Conservation (phyloP, 2,329 filamentous ascomycete genomes). For the Verticillium tricorpus region DNA sequence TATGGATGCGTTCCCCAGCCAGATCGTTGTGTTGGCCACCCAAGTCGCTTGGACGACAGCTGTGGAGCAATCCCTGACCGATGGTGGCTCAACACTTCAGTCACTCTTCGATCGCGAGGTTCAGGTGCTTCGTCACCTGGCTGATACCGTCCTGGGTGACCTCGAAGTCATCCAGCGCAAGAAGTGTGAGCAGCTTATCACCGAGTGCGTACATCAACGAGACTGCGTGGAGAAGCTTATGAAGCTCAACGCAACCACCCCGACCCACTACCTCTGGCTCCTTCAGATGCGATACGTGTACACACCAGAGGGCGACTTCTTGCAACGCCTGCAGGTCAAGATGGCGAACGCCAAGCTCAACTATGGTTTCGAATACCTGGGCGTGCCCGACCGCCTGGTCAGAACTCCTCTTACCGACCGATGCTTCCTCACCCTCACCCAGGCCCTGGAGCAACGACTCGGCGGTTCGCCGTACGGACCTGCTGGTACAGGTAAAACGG, state of each 20-base stretch:
- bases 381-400: conserved; percentile 92
- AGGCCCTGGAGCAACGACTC: conserved; percentile 89
- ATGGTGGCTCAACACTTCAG: conserved; percentile 65
- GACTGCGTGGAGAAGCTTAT: conserved; percentile 88
- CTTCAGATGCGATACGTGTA: conserved; percentile 98
- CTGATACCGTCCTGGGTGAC: conserved; percentile 84
- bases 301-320: conserved; percentile 70
- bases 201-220: conserved; percentile 96
- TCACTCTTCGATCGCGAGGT: conserved; percentile 77
- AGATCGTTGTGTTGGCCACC: conserved; percentile 91
- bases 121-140: conserved; percentile 78
- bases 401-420: conserved; percentile 95
- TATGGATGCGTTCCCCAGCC: conserved; percentile 79
- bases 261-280: conserved; percentile 86
- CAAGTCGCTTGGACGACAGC: conserved; percentile 91
- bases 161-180: conserved; percentile 82
- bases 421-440: conserved; percentile 96
- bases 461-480: conserved; percentile 97
- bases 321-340: conserved; percentile 80
- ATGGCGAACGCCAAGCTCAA: conserved; percentile 96
- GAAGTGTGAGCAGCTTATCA: conserved; percentile 98
- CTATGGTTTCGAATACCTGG: conserved; percentile 97
- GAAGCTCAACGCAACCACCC: conserved; percentile 65
- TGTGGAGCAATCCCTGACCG: conserved; percentile 71
- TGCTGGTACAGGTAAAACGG: conserved; percentile 96